phyloP scores from a whole-genome alignment of 148 eudicot species.

The Fagopyrum esculentum region DNA sequence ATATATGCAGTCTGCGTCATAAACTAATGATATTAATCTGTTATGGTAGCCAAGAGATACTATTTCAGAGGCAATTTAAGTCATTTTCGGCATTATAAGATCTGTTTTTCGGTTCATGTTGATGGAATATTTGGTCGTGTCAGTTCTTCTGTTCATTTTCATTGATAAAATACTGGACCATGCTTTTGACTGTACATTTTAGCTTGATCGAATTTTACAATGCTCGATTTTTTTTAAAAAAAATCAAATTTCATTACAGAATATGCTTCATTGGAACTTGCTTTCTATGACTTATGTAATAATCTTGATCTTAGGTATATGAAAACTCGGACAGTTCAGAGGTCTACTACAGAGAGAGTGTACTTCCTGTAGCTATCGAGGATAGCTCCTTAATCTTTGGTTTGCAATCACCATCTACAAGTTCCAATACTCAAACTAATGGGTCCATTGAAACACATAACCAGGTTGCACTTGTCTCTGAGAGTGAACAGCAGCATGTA shows the following conservation, averaged over 20 bases:
- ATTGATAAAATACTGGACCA: neutral
- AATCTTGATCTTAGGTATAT: neutral
- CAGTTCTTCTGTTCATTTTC: neutral
- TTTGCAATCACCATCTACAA: neutral
- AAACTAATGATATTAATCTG: neutral
- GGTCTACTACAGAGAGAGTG: neutral
- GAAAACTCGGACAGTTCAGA: slow-evolving; percentile 9
- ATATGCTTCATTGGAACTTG: neutral
- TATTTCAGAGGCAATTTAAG: neutral
- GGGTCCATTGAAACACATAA: neutral
- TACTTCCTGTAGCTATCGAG: neutral
- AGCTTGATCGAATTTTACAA: neutral
- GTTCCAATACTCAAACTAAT: neutral
- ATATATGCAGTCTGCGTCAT: neutral
- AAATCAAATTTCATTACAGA: neutral
- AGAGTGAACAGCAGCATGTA: neutral
- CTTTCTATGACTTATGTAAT: neutral
- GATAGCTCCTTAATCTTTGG: neutral
- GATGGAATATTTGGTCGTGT: neutral
- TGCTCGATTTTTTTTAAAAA: neutral
- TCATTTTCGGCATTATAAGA: neutral
- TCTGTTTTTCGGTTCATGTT: neutral
- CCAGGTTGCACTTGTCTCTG: neutral
- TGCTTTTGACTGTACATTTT: neutral
- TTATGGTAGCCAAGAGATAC: neutral